These are phyloP conservation scores for Tephrocybe sp. DNA, from an alignment of 768 basidiomycete species.

Conservation along the genomic window DNA sequence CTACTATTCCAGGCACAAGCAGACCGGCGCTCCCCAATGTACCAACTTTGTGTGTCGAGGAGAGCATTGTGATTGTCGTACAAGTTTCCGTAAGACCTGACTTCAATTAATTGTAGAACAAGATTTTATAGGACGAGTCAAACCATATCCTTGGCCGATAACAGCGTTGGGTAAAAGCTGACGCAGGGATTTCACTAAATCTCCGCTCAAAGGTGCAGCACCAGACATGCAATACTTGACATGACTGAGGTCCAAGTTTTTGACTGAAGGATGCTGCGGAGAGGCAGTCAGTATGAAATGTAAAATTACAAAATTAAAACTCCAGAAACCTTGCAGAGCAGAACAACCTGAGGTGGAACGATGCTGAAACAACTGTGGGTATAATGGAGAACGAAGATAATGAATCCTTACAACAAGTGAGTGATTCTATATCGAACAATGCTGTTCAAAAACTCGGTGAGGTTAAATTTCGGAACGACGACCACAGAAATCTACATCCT, in stretches of 20 bases:
- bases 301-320: neutral
- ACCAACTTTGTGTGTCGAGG: slow-evolving; percentile 38
- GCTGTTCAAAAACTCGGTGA: slow-evolving; percentile 50
- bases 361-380: slow-evolving; percentile 32
- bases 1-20: slow-evolving; percentile 54
- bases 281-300: neutral
- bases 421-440: slow-evolving; percentile 53
- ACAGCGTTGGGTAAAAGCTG: slow-evolving; percentile 52
- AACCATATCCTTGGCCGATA: slow-evolving; percentile 68
- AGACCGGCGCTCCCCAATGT: slow-evolving; percentile 56
- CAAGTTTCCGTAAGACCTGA: slow-evolving; percentile 65
- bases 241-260: slow-evolving; percentile 46
- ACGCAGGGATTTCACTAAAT: slow-evolving; percentile 44
- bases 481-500: slow-evolving; percentile 48
- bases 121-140: neutral
- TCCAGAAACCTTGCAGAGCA: slow-evolving; percentile 60
- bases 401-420: slow-evolving; percentile 46
- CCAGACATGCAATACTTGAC: slow-evolving; percentile 55
- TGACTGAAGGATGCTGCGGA: slow-evolving; percentile 47
- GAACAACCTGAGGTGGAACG: slow-evolving; percentile 64
- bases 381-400: neutral
- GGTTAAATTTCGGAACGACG: slow-evolving; percentile 64
- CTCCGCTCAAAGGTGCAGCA: slow-evolving; percentile 61
- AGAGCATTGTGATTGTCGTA: slow-evolving; percentile 48
- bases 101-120: neutral